phyloP scores from a whole-genome alignment of 2,329 filamentous ascomycete species.

The Karstenula rhodostoma region DNA sequence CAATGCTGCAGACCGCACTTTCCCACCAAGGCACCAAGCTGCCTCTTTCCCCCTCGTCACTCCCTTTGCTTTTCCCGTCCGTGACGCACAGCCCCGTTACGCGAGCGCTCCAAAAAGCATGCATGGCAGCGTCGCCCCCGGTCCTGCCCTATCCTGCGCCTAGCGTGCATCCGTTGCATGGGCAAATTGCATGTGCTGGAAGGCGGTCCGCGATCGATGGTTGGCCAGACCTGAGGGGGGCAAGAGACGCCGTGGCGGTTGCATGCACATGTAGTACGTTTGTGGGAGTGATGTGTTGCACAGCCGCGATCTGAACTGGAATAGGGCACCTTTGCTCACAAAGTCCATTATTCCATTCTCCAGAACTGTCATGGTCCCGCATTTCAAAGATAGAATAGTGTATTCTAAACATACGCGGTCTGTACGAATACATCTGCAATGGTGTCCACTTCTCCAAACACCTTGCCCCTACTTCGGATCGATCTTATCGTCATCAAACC shows the following conservation, averaged over 20 bases:
- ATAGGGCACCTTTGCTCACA: too few species aligned
- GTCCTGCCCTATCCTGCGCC: too few species aligned
- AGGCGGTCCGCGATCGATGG: background rate
- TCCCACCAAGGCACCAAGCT: too few species aligned
- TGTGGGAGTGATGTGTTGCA: background rate
- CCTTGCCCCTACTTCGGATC: background rate
- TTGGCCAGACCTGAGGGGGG: background rate
- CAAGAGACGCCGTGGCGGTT: background rate
- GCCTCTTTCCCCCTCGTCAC: too few species aligned
- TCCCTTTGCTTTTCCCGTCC: too few species aligned
- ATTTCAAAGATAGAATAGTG: background rate
- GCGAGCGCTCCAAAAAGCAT: too few species aligned
- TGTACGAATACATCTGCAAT: background rate
- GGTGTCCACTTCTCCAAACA: background rate
- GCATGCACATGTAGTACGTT: background rate
- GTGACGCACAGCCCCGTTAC: too few species aligned
- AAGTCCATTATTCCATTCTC: background rate
- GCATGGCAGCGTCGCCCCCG: too few species aligned
- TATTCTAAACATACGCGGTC: background rate
- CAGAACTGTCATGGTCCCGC: background rate
- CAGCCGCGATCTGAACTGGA: too few species aligned
- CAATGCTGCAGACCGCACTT: too few species aligned
- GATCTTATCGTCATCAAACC: background rate
- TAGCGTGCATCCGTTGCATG: too few species aligned
- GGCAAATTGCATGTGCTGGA: background rate